These are phyloP conservation scores for Diaporthe destruens DNA, from an alignment of 2,329 filamentous ascomycete species.

Conservation along the genomic window DNA sequence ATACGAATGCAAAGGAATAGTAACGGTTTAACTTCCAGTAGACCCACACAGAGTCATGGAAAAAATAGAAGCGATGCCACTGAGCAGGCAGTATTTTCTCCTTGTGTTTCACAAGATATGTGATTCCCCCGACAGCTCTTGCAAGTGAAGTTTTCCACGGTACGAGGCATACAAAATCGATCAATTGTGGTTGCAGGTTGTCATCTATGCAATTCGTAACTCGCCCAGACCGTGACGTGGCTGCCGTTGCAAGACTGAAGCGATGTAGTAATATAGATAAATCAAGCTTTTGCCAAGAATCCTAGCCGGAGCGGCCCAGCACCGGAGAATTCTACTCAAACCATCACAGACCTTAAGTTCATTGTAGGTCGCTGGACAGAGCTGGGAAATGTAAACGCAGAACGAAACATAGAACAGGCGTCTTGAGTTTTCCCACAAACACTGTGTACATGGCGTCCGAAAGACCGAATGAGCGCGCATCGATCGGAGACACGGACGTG, in stretches of 20 bases:
- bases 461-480: neutral
- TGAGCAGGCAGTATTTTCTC: neutral
- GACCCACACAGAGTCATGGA: neutral
- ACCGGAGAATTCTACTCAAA: conserved; percentile 9
- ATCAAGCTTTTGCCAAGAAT: conserved; percentile 32
- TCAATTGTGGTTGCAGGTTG: neutral
- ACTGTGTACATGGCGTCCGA: neutral
- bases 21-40: neutral
- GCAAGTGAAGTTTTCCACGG: neutral
- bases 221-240: neutral
- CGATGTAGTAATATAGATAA: conserved; percentile 1
- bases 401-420: neutral
- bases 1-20: neutral
- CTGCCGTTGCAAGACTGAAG: neutral
- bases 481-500: neutral
- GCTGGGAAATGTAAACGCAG: neutral
- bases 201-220: neutral
- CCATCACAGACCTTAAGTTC: neutral
- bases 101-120: neutral
- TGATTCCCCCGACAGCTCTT: neutral
- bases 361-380: neutral
- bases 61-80: neutral
- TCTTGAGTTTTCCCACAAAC: neutral
- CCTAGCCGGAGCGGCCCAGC: neutral
- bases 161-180: neutral